Base-by-base conservation (phyloP, 2,329 filamentous ascomycete species). In the Alternaria triticimaculans region DNA sequence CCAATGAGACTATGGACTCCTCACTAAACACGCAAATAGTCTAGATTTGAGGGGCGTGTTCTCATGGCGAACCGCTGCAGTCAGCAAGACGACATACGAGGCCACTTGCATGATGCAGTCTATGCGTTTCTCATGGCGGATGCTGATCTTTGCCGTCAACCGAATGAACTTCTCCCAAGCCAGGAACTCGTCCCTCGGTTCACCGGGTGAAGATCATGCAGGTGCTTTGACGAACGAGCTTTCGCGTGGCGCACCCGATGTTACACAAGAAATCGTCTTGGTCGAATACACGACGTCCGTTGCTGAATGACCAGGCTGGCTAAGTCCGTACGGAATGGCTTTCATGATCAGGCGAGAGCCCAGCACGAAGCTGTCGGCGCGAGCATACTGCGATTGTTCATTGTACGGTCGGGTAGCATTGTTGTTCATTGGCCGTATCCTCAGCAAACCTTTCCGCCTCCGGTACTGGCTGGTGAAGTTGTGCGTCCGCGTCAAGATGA, bases 21-120 rank as follows among this genome's bases (percentile, higher is more conserved):
- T 45, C 43, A 18, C 30, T 10, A 14, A 2, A 43, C 8, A 30
- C 49, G 33, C n/a, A 26, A 44, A 53, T 37, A 30, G 18, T 51
- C 21, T 6, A 51, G 6, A 33, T 51, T 51, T 9, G 28, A 51
- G 49, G 48, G 18, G 18, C 11, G 3, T 9, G n/a, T 51, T 3
- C 11, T 5, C 28, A 1, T 21, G 3, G n/a, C 26, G 26, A 5
- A 51, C 26, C 15, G 26, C 3, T 7, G 49, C 18, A 51, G 28
- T 37, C 3, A 41, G 28, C 49, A 37, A 33, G 49, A 45, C 33
- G 10, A 26, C 12, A 30, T 45, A 49, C 15, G 8, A n/a, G 14
- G 4, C 7, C 28, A 49, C 58, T 26, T 49, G 44, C 58, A 60
- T 60, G n/a, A 25, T 46, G 44, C 44, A 55, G 26, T 55, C 15